Evolutionary conservation across 1,284 basidiomycete species (phyloP).

Genomic region (Trametes pubescens): DNA sequence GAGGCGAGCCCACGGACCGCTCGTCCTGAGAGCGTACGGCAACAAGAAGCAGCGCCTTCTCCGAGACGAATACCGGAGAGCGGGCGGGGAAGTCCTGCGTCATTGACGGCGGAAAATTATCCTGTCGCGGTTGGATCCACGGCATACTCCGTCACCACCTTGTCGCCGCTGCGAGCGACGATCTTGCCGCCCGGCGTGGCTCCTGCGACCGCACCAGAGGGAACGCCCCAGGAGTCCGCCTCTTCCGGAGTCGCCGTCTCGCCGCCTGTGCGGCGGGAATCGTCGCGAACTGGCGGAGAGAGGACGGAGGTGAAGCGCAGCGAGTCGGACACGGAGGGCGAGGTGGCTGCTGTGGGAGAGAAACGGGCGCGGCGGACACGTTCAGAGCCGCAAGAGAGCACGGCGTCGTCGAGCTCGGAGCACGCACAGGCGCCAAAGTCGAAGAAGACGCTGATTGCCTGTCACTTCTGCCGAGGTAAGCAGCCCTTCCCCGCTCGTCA

Average conservation of each 20-base stretch:
- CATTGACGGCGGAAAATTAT: slow-evolving; percentile 22
- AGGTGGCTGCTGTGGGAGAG: slow-evolving; percentile 2
- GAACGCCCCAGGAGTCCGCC: slow-evolving; percentile 6
- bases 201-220: slow-evolving; percentile 7
- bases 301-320: slow-evolving; percentile 11
- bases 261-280: neutral
- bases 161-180: slow-evolving; percentile 26
- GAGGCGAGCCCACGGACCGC: slow-evolving; percentile 18
- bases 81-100: slow-evolving; percentile 23
- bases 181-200: slow-evolving; percentile 19
- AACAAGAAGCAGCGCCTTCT: slow-evolving; percentile 15
- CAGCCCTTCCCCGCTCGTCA: slow-evolving; percentile 24
- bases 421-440: slow-evolving; percentile 40
- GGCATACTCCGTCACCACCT: slow-evolving; percentile 32
- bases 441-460: slow-evolving; percentile 67
- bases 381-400: slow-evolving; percentile 27
- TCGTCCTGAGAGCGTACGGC: slow-evolving; percentile 11
- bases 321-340: slow-evolving; percentile 16
- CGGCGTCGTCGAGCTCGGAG: slow-evolving; percentile 33
- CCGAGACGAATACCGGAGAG: slow-evolving; percentile 19
- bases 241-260: slow-evolving; percentile 6
- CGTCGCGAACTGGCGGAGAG: slow-evolving; percentile 4
- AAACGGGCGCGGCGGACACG: slow-evolving; percentile 8
- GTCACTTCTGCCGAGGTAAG: slow-evolving; percentile 78
- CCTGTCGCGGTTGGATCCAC: slow-evolving; percentile 29